Evolutionary conservation across 148 eudicot genomes (phyloP).

Genomic region (Cornus florida): DNA sequence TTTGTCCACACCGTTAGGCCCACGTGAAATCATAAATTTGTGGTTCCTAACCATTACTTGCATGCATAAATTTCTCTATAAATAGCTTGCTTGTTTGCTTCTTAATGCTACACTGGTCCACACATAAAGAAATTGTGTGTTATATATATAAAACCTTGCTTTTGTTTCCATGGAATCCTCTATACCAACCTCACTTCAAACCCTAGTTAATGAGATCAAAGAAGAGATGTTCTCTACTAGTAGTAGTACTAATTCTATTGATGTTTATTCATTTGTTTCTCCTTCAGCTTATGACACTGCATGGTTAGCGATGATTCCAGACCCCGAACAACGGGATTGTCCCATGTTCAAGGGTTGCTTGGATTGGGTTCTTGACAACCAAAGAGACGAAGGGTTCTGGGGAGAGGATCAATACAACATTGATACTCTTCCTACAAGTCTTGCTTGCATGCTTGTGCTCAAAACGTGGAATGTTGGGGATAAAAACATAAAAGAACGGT

Average conservation of each 20-base stretch:
- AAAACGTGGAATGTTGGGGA: slow-evolving; percentile 23
- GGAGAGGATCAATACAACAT: slow-evolving; percentile 23
- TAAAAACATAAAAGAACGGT: slow-evolving; percentile 18
- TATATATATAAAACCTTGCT: neutral
- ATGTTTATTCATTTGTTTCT: slow-evolving; percentile 20
- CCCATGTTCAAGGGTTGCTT: slow-evolving; percentile 27
- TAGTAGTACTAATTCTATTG: neutral
- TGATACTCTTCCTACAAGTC: slow-evolving; percentile 29
- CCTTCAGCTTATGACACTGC: slow-evolving; percentile 38
- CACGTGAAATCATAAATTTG: too few relatives aligned
- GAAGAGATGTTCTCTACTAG: slow-evolving; percentile 12
- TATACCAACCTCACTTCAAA: slow-evolving; percentile 14
- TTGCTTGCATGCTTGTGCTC: slow-evolving; percentile 29
- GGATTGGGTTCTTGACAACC: slow-evolving; percentile 29
- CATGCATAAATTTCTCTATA: too few relatives aligned
- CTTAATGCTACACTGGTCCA: neutral
- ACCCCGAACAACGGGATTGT: neutral
- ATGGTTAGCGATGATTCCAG: slow-evolving; percentile 30
- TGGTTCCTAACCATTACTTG: too few relatives aligned
- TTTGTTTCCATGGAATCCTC: slow-evolving; percentile 17
- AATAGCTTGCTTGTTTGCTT: too few relatives aligned
- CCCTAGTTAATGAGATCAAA: slow-evolving; percentile 22
- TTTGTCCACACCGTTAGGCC: too few relatives aligned
- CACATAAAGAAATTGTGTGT: neutral
- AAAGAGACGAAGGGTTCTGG: slow-evolving; percentile 24